Evolutionary conservation across 2,329 filamentous ascomycete genomes (phyloP), one percentile per base, ranked within the genome.

Genomic region (Neurospora sp.): DNA sequence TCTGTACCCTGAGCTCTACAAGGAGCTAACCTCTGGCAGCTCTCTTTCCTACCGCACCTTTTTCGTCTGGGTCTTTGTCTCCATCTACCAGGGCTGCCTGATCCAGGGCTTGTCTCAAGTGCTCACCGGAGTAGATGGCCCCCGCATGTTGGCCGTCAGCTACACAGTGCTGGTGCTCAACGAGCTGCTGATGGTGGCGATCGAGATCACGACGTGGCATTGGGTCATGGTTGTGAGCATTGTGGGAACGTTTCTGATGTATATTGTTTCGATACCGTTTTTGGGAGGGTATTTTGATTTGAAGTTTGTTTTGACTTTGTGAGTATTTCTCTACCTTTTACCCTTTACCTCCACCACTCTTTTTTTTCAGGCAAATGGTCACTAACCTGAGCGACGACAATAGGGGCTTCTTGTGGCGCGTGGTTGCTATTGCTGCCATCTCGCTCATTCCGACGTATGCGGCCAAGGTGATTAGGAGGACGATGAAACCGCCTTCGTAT

Each of bases 151-250:
- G 69, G 89, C 92, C 33, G 92, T 99, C 66, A 93, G 90, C 70
- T 99, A 97, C 78, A 96, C 95, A 0, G 93, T 93, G 0, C 87
- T 99, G 2, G 89, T 99, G 5, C 83, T 98, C 72, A 99, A 98
- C 79, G 96, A 99, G 79, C 86, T 99, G 71, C 87, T 96, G 75
- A 99, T 99, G 96, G 96, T 98, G 2, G 95, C 94, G 3, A 92
- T 97, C 71, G 92, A 97, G 78, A 92, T 99, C 75, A 97, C 93
- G 3, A 99, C 96, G 0, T 99, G 96, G 96, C 96, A 98, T 80
- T 91, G 91, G 46, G 85, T 95, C 72, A 98, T 98, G 94, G 90
- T 97, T 69, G 82, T 92, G 68, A 90, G 87, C 74, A 91, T 98
- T 71, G 77, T 97, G 6, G 94, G 92, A 15, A 99, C 96, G 0